Conservation (phyloP, 805 yeast genomes). For the Brettanomyces sp. region DNA sequence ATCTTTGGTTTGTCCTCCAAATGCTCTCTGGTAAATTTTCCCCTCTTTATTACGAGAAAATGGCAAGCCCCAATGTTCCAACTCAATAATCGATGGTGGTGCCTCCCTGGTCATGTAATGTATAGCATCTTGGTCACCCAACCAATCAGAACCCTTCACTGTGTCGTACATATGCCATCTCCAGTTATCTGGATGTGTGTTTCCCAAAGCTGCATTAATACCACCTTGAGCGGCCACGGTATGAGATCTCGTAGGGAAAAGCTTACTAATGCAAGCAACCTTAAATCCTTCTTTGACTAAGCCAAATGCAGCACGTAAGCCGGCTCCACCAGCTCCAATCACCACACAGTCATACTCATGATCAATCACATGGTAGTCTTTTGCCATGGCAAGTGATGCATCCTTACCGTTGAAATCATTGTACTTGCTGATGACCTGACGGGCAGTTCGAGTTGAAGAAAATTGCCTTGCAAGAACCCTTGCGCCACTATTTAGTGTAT, state of each 20-base stretch:
- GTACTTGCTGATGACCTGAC: slow-evolving; percentile 27
- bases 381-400: slow-evolving; percentile 45
- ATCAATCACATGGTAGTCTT: slow-evolving; percentile 85
- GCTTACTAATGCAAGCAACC: slow-evolving; percentile 94
- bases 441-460: slow-evolving; percentile 17
- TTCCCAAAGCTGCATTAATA: slow-evolving; percentile 96
- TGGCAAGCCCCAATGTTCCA: slow-evolving; percentile 98
- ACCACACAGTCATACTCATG: slow-evolving; percentile 98
- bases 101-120: slow-evolving; percentile 99
- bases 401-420: slow-evolving; percentile 37
- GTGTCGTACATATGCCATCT: slow-evolving; percentile 99
- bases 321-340: slow-evolving; percentile 99
- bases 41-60: slow-evolving; percentile 96
- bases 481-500: neutral
- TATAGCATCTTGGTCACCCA: slow-evolving; percentile 98
- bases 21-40: slow-evolving; percentile 95
- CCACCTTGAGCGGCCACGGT: slow-evolving; percentile 99
- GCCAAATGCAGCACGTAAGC: slow-evolving; percentile 97
- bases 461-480: slow-evolving; percentile 15
- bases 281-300: slow-evolving; percentile 94
- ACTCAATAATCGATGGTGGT: slow-evolving; percentile 87
- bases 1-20: slow-evolving; percentile 95
- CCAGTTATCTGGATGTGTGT: slow-evolving; percentile 98
- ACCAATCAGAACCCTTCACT: slow-evolving; percentile 98
- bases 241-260: slow-evolving; percentile 97